phyloP scores from a whole-genome alignment of 108 stramenopile genomes.

The Cyclotella kingstonii region DNA sequence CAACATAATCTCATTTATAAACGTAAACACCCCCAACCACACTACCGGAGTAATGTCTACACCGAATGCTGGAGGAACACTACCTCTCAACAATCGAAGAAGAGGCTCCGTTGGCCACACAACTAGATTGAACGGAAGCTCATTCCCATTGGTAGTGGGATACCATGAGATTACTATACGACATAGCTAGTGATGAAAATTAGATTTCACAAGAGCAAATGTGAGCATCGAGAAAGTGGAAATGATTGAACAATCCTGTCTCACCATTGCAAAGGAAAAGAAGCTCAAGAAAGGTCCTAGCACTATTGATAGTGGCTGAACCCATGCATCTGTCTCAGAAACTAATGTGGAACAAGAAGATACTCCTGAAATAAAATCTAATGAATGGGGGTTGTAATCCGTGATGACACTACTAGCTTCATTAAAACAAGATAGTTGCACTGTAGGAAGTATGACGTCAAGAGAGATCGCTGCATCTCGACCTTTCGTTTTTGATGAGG shows the following conservation, averaged over 20 bases:
- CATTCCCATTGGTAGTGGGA: slow-evolving; percentile 71
- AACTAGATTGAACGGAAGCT: slow-evolving; percentile 78
- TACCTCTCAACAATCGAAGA: slow-evolving; percentile 59
- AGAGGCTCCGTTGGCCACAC: slow-evolving; percentile 85
- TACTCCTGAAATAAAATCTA: slow-evolving; percentile 1
- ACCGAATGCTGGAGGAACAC: slow-evolving; percentile 90
- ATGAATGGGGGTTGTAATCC: neutral
- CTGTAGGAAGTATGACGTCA: neutral
- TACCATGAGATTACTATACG: slow-evolving; percentile 89
- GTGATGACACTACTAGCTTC: neutral
- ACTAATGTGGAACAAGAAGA: slow-evolving; percentile 52
- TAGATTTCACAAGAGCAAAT: neutral
- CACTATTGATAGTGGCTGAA: slow-evolving; percentile 63
- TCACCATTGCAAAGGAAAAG: slow-evolving; percentile 81
- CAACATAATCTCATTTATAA: slow-evolving; percentile 91
- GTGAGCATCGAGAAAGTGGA: neutral
- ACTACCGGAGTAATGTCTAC: slow-evolving; percentile 97
- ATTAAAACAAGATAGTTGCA: neutral
- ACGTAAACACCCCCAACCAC: slow-evolving; percentile 91
- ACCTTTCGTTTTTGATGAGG: neutral
- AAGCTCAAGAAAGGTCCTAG: slow-evolving; percentile 80
- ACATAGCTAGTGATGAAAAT: slow-evolving; percentile 57
- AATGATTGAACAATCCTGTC: slow-evolving; percentile 1
- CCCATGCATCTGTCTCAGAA: slow-evolving; percentile 87
- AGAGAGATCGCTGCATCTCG: neutral